Evolutionary conservation across 805 yeast genomes (phyloP), one percentile per base, ranked within the genome.

Genomic region (Candida sphagnicola): DNA sequence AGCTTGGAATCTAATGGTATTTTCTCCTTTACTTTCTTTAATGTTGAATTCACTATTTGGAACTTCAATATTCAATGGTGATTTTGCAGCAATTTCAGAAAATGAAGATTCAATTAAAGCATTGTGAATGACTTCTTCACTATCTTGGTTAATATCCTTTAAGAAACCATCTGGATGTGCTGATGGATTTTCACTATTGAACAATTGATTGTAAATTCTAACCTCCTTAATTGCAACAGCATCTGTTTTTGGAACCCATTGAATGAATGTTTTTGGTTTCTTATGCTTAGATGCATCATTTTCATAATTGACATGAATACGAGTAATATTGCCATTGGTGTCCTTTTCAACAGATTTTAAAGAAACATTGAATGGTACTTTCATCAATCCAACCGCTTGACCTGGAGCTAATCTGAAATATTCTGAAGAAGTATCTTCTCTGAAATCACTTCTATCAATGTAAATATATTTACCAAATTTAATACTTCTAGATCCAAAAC

Each of bases 1-100:
- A 21, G 96, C 99, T 70, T 93, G 99, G 88, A 93, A 93, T 64
- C 99, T 79, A 23, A 86, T 88, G n/a, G 90, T 77, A 61, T 90
- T 95, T 46, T 72, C 65, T 24, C 73, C 73, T 28, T 64, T 63
- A 43, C 75, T 73, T 59, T 93, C 97, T 49, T 75, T 72, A 48
- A 89, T 83, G 55, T 74, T 73, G 58, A 88, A 86, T 46, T 82
- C 82, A 36, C 78, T 74, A 28, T 73, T 72, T 23, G 74, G 72
- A 19, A 81, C 73, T 28, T 69, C 72, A 51, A 78, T 66, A 48
- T 80, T 80, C 80, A 91, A 77, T 43, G 97, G 97, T 18, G 91
- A 80, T 48, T 76, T 79, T 43, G 62, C 60, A 50, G 77, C 66
- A 39, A 93, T 77, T 38, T 85, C 85, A 32, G 62, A 58, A 62